Evolutionary conservation across 495 filamentous ascomycete species (phyloP), one percentile per base, ranked within the genome.

Genomic region (Friedmanniomyces endolithicus): DNA sequence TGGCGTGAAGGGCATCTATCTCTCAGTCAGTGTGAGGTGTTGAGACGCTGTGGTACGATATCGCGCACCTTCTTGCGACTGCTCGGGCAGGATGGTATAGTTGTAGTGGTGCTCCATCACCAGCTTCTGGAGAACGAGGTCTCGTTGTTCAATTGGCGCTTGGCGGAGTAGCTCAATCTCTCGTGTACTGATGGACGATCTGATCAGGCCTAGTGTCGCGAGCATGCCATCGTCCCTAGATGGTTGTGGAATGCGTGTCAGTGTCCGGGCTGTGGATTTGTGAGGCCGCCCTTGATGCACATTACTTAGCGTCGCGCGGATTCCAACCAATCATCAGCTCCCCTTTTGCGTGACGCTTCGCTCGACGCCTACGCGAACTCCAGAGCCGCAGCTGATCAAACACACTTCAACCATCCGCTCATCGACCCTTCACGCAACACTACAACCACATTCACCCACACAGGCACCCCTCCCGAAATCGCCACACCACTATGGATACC

Each of bases 1-100:
- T 77, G 66, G 90, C 94, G 75, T 96, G 90, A 25, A 96, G 82
- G 41, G 86, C 80, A 68, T 94, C 89, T 82, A 46, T 9, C 17
- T 22, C 4, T 9, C 8, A 3, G 12, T 39, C 24, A 31, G n/a
- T 27, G n/a, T 22, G 19, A 22, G n/a, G 17, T 33, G 27, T 4
- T 33, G 39, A 51, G 25, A 52, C 34, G 45, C 14, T 37, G 53
- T 1, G 20, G 16, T 4, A 16, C 14, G 16, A 19, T 6, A 24
- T 25, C 11, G 16, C 33, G 12, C 23, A 57, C 55, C 55, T 57
- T 57, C 55, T 47, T 57, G 55, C 24, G 55, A 19, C 22, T 57
- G 55, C 39, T 57, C 55, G 20, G 55, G 55, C 12, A 57, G 48
- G n/a, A 57, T 6, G n/a, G 27, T 39, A 27, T 57, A 57, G 34